Evolutionary conservation across 768 basidiomycete species (phyloP).

Genomic region (Lentinula lateritia): DNA sequence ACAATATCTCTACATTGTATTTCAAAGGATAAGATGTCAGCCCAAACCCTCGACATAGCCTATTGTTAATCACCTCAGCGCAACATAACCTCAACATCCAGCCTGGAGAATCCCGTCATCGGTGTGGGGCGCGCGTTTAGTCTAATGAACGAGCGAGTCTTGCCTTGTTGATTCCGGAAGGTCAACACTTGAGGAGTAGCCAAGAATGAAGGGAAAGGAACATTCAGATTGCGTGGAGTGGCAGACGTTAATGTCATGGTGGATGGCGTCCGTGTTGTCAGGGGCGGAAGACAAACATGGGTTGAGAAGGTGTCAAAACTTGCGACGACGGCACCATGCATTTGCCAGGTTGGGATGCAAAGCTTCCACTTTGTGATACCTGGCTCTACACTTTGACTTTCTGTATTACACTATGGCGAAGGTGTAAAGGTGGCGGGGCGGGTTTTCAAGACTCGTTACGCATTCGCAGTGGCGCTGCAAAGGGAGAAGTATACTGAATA

Average conservation of each 20-base stretch:
- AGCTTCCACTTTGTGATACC: constrained; percentile 15
- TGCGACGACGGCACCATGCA: constrained; percentile 12
- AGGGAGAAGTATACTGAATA: constrained; percentile 7
- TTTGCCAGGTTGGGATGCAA: not conserved
- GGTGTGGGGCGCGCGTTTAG: constrained; percentile 63
- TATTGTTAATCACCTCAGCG: too few relatives aligned
- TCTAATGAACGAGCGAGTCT: constrained; percentile 71
- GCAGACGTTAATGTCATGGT: constrained; percentile 78
- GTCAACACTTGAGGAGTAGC: constrained; percentile 67
- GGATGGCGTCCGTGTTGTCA: constrained; percentile 62
- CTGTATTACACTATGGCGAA: constrained; percentile 32
- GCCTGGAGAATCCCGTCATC: constrained; percentile 17
- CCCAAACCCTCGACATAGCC: too few relatives aligned
- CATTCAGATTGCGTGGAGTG: constrained; percentile 18
- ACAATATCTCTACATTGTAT: too few relatives aligned
- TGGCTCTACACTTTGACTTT: constrained; percentile 21
- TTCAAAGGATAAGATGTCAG: too few relatives aligned
- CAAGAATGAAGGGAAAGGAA: constrained; percentile 50
- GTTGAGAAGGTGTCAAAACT: constrained; percentile 65
- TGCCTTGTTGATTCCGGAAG: constrained; percentile 52
- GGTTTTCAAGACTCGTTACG: constrained; percentile 53
- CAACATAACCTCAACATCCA: too few relatives aligned
- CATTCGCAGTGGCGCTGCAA: constrained; percentile 21
- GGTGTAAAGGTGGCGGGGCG: constrained; percentile 52
- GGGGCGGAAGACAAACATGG: constrained; percentile 78